Evolutionary conservation across 176 grass and related monocot genomes (phyloP).

Genomic region (Carex scoparia): DNA sequence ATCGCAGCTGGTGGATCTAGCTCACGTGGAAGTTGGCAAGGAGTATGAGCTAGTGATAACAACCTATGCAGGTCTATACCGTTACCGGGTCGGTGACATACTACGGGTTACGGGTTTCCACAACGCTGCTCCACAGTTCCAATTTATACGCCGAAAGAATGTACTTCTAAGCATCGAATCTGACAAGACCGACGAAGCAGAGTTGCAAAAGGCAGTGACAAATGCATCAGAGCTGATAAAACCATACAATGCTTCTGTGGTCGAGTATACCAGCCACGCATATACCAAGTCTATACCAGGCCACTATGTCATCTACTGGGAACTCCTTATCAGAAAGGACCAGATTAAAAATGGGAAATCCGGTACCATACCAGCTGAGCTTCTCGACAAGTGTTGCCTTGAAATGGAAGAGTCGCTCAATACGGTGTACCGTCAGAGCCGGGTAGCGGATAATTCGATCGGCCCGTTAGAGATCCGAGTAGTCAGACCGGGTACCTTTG

Average conservation of each 20-base stretch:
- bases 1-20: conserved; percentile 66
- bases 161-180: conserved; percentile 91
- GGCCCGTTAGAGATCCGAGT: conserved; percentile 89
- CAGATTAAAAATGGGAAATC: conserved; percentile 12
- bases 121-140: conserved; percentile 78
- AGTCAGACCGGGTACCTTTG: conserved; percentile 68
- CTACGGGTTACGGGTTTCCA: conserved; percentile 77
- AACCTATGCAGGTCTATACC: conserved; percentile 80
- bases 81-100: conserved; percentile 96
- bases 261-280: conserved; percentile 95
- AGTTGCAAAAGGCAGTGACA: conserved; percentile 86
- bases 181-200: conserved; percentile 94
- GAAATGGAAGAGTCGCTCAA: conserved; percentile 88
- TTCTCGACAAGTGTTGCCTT: conserved; percentile 60
- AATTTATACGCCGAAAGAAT: conserved; percentile 93
- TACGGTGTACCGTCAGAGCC: conserved; percentile 83
- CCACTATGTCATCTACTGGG: conserved; percentile 97
- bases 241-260: conserved; percentile 61
- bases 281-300: conserved; percentile 66
- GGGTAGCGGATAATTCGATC: conserved; percentile 81
- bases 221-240: conserved; percentile 60
- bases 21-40: conserved; percentile 58
- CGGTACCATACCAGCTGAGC: background rate
- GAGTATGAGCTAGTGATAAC: conserved; percentile 99
- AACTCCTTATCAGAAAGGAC: conserved; percentile 45